These are phyloP conservation scores for Penicillium decumbens DNA, from an alignment of 2,329 filamentous ascomycete genomes.

Conservation along the genomic window DNA sequence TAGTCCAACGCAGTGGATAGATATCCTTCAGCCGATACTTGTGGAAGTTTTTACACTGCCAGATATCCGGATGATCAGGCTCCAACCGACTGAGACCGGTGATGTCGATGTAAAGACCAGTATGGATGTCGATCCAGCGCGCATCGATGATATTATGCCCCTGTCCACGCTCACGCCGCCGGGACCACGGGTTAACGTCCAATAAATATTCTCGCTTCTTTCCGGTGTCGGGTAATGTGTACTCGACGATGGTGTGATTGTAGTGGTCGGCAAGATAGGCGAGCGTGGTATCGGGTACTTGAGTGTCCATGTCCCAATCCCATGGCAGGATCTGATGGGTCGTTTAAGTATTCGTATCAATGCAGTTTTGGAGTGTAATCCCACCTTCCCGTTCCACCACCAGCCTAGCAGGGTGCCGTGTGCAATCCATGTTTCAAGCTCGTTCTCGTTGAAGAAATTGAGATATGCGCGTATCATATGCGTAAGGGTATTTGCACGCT, in stretches of 20 bases:
- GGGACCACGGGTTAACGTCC: slow-evolving; percentile 69
- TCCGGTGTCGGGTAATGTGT: slow-evolving; percentile 38
- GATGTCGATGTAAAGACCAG: slow-evolving; percentile 78
- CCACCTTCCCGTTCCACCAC: slow-evolving; percentile 75
- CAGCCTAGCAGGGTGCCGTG: slow-evolving; percentile 79
- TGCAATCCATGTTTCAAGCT: slow-evolving; percentile 78
- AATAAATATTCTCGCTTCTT: slow-evolving; percentile 60
- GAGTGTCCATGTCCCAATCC: slow-evolving; percentile 81
- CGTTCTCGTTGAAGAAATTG: slow-evolving; percentile 57
- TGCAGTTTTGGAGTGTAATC: background rate
- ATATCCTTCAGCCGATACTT: slow-evolving; percentile 65
- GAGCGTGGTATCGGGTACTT: slow-evolving; percentile 66
- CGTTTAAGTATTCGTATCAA: background rate
- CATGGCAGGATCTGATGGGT: slow-evolving; percentile 63
- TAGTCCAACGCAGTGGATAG: slow-evolving; percentile 68
- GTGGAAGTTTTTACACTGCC: slow-evolving; percentile 78
- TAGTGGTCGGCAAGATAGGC: slow-evolving; percentile 59
- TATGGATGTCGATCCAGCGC: slow-evolving; percentile 72
- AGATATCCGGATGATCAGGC: slow-evolving; percentile 58
- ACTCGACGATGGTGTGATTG: slow-evolving; percentile 62
- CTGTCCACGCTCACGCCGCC: slow-evolving; percentile 57
- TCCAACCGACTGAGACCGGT: slow-evolving; percentile 69
- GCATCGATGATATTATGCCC: slow-evolving; percentile 78
- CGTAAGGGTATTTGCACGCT: slow-evolving; percentile 61
- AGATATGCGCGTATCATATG: slow-evolving; percentile 73